Evolutionary conservation across 139 green algal species (phyloP), one percentile per base, ranked within the genome.

Genomic region (Pleodorina starrii): DNA sequence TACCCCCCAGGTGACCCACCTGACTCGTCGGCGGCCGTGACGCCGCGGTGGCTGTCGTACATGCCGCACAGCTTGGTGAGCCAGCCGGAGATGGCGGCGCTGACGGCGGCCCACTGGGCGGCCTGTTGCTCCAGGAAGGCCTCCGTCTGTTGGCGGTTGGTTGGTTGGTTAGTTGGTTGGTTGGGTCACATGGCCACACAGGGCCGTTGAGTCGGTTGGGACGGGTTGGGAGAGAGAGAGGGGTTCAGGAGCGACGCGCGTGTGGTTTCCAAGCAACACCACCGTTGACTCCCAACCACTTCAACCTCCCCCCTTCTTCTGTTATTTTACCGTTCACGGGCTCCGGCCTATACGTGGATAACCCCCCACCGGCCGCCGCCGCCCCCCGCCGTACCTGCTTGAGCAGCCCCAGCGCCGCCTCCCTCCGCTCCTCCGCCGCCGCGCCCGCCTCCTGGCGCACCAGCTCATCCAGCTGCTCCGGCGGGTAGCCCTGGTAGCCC

Each of bases 51-150:
- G 16, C 63, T 35, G 63, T 95, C 91, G 71, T 86, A 80, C 60
- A 95, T 88, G 21, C 76, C 36, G 23, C 68, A 82, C 71, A 94
- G 25, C 21, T 76, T 73, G 25, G 35, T 71, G 11, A 94, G 73
- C 90, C 90, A 94, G 23, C 36, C 73, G 27, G 68, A 66, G 51
- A 95, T 44, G 17, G 87, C 79, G 17, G 46, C 60, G 19, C 59
- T 79, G 59, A 36, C 32, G 36, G 66, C 66, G 3, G 83, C 35
- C 90, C 92, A 95, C n/a, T 90, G 74, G 35, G 40, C 81, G 29
- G 90, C 92, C 84, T 95, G 92, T n/a, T 88, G 44, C 29, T 88
- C 71, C 32, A 95, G 91, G 60, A 91, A 92, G 10, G 59, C 29
- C 23, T 83, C 59, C 27, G 81, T 75, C 42, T 89, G 72, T 35